phyloP scores from a whole-genome alignment of 2,329 filamentous ascomycete species.

The Trichoderma sp. region DNA sequence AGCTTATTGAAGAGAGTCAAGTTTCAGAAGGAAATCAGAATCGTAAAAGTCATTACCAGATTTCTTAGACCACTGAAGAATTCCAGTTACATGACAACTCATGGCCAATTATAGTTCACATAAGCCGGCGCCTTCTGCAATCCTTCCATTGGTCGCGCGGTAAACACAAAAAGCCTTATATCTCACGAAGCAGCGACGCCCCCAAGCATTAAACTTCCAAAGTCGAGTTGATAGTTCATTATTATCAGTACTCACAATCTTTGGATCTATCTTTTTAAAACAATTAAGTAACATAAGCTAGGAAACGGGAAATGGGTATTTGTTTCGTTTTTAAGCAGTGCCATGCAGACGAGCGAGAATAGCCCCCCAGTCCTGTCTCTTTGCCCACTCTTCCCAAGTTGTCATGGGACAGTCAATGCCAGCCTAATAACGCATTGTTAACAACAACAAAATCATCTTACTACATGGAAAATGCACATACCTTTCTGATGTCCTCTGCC shows the following conservation, averaged over 20 bases:
- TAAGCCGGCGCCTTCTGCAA: neutral
- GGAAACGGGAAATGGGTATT: neutral
- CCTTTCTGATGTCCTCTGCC: constrained; percentile 43
- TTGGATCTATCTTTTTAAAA: neutral
- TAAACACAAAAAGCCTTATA: no score
- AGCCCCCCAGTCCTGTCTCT: constrained; percentile 36
- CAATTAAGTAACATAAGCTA: neutral
- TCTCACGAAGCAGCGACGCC: no score
- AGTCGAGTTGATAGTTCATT: neutral
- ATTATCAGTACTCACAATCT: neutral
- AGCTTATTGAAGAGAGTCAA: neutral
- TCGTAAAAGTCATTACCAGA: neutral
- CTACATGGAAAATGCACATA: constrained; percentile 26
- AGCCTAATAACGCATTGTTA: constrained; percentile 28
- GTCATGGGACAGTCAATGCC: constrained; percentile 46
- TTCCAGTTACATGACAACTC: neutral
- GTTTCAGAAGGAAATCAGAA: neutral
- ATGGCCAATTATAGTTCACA: neutral
- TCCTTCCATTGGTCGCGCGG: no score
- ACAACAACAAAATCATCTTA: neutral
- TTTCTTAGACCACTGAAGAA: accelerated
- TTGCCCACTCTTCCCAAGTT: constrained; percentile 36
- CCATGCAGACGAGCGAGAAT: constrained; percentile 12
- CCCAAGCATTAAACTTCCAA: neutral
- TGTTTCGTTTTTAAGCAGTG: neutral